Conservation (phyloP, 140 eudicot species). For the Stevia rebaudiana region DNA sequence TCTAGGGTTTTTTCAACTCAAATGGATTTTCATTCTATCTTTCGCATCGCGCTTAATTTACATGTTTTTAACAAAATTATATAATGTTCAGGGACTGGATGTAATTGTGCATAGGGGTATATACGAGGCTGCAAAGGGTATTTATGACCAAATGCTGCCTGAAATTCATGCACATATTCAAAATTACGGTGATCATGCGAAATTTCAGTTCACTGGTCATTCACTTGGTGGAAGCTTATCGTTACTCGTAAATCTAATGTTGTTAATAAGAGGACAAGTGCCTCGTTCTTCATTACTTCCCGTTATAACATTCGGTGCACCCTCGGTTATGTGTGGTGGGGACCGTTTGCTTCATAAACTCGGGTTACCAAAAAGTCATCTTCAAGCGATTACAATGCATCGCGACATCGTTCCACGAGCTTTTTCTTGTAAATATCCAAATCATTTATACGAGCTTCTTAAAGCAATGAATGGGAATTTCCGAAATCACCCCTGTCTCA, state of each 20-base stretch:
- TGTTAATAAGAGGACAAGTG: slow-evolving; percentile 62
- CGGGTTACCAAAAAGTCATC: slow-evolving; percentile 71
- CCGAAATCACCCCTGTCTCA: slow-evolving; percentile 79
- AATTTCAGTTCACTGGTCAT: slow-evolving; percentile 91
- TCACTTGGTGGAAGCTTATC: slow-evolving; percentile 98
- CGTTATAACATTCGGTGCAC: slow-evolving; percentile 84
- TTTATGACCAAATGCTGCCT: slow-evolving; percentile 83
- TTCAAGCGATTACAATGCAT: slow-evolving; percentile 77
- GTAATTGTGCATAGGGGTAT: slow-evolving; percentile 94
- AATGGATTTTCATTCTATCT: no score
- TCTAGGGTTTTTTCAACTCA: no score
- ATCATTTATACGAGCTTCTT: slow-evolving; percentile 68
- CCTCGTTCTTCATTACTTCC: slow-evolving; percentile 86
- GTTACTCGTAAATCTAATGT: slow-evolving; percentile 71
- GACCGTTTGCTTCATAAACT: slow-evolving; percentile 64
- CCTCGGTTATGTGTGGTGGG: slow-evolving; percentile 92
- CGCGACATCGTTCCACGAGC: slow-evolving; percentile 99
- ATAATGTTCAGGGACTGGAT: slow-evolving; percentile 51
- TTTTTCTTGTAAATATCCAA: slow-evolving; percentile 87
- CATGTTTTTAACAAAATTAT: background rate
- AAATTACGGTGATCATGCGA: slow-evolving; percentile 54
- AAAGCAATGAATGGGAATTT: slow-evolving; percentile 89
- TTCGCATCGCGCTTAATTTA: no score
- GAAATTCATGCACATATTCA: slow-evolving; percentile 61
- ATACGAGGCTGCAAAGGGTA: slow-evolving; percentile 95